A percentile compares a stretch with the other conserved stretches of the same genome.
phyloP scores from a whole-genome alignment of 768 basidiomycete genomes.

The Candolleomyces aberdarensis region DNA sequence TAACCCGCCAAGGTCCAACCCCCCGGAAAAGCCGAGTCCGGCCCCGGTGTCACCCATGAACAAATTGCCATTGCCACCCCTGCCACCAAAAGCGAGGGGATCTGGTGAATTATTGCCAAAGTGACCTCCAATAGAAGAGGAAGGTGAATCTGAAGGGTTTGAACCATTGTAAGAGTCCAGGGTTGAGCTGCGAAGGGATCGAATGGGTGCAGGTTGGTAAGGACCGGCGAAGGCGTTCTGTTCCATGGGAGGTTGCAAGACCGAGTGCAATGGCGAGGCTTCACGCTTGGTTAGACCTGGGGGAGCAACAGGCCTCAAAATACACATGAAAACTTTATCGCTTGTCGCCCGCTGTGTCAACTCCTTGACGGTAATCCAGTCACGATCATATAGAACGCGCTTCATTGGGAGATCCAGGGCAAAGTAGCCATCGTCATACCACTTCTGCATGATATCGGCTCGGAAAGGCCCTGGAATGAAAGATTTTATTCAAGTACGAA shows the following conservation, averaged over 20 bases:
- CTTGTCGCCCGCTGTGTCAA: constrained; percentile 46
- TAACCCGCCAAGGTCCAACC: constrained; percentile 1
- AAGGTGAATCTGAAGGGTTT: constrained; percentile 63
- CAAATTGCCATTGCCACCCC: constrained; percentile 36
- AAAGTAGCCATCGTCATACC: constrained; percentile 92
- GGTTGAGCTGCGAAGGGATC: constrained; percentile 57
- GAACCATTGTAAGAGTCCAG: constrained; percentile 62
- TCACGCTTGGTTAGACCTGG: constrained; percentile 51
- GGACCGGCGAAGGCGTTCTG: constrained; percentile 49
- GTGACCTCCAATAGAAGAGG: constrained; percentile 61
- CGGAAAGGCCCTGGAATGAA: constrained; percentile 73
- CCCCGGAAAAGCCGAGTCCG: constrained; percentile 16
- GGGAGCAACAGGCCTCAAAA: constrained; percentile 43
- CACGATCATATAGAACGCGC: constrained; percentile 63
- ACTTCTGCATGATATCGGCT: constrained; percentile 90
- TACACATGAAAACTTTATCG: constrained; percentile 62
- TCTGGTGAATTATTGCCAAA: constrained; percentile 72
- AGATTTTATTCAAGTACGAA: background rate
- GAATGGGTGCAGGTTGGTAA: constrained; percentile 66
- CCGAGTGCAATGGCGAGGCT: constrained; percentile 44
- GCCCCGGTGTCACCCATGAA: constrained; percentile 29
- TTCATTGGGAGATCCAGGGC: constrained; percentile 79
- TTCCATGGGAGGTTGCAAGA: constrained; percentile 17
- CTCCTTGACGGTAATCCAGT: constrained; percentile 66
- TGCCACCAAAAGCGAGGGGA: constrained; percentile 51